A percentile compares a stretch with the other conserved stretches of the same genome.
These are phyloP conservation scores for Nakazawaea pomicola DNA, from an alignment of 805 yeast genomes.

Conservation along the genomic window DNA sequence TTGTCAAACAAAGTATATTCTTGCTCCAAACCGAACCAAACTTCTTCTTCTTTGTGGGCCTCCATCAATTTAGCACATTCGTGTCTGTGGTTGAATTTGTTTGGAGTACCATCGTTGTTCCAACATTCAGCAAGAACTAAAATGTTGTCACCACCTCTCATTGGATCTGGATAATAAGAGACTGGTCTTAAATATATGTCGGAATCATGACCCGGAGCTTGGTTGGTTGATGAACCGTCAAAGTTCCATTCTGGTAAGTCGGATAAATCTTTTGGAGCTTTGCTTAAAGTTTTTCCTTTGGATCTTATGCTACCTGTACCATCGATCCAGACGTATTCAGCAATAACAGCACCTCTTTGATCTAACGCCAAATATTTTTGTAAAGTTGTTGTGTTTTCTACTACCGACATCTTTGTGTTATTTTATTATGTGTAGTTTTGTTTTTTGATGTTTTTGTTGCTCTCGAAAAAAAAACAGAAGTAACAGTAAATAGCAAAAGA, in stretches of 20 bases:
- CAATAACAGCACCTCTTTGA: conserved; percentile 83
- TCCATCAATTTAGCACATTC: conserved; percentile 93
- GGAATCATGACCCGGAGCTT: conserved; percentile 97
- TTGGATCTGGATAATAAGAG: conserved; percentile 92
- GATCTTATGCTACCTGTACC: conserved; percentile 88
- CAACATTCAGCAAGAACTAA: conserved; percentile 94
- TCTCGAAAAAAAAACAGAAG: too few species aligned
- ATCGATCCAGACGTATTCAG: conserved; percentile 98
- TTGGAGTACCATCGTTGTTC: conserved; percentile 98
- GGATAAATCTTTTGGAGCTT: conserved; percentile 64
- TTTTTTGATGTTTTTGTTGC: too few species aligned
- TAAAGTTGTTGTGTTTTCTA: conserved; percentile 74
- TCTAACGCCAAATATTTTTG: conserved; percentile 78
- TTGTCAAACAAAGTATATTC: conserved; percentile 96
- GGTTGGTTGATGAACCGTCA: conserved; percentile 97
- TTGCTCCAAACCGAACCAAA: conserved; percentile 99
- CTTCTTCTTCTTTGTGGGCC: conserved; percentile 77
- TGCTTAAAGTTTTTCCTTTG: conserved; percentile 81
- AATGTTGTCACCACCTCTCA: conserved; percentile 96
- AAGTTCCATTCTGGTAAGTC: conserved; percentile 99
- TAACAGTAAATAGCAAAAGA: too few species aligned
- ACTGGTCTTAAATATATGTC: conserved; percentile 95
- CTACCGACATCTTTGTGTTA: conserved; percentile 17
- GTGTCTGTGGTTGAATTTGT: conserved; percentile 97
- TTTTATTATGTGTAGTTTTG: too few species aligned